Percentiles rank a stretch among this genome's conserved stretches.
Conservation (phyloP, 208 protist species). For the Leishmania mexicana region DNA sequence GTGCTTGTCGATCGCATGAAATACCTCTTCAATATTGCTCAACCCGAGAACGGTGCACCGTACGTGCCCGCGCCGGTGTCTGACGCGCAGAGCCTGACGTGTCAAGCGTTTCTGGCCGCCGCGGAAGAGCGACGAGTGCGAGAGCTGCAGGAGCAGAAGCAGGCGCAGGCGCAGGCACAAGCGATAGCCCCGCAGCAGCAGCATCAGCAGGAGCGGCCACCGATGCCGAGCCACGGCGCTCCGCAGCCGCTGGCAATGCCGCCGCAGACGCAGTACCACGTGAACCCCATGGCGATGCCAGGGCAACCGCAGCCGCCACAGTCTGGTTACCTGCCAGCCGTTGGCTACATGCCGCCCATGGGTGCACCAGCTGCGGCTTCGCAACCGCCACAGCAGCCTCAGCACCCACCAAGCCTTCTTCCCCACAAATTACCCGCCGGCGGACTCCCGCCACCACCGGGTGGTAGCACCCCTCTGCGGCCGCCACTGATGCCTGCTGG, state of each 20-base stretch:
- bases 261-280: conserved; percentile 6
- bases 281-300: conserved; percentile 8
- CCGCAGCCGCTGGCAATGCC: conserved; percentile 13
- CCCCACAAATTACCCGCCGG: not conserved
- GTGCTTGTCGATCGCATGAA: conserved; percentile 71
- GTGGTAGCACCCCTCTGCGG: not conserved
- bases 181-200: conserved; percentile 8
- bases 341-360: conserved; percentile 9
- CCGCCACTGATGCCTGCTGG: conserved; percentile 9
- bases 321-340: not conserved
- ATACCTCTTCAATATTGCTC: conserved; percentile 39
- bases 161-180: conserved; percentile 26
- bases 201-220: conserved; percentile 2
- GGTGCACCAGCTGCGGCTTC: not conserved
- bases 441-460: not conserved
- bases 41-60: conserved; percentile 29
- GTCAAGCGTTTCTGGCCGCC: conserved; percentile 43
- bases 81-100: conserved; percentile 56
- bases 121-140: conserved; percentile 34
- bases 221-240: not conserved
- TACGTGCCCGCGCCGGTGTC: conserved; percentile 47
- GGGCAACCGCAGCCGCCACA: not conserved
- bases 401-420: conserved; percentile 8
- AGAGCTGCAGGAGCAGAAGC: conserved; percentile 33
- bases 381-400: conserved; percentile 8